phyloP scores from a whole-genome alignment of 495 filamentous ascomycete species.

The Polyplosphaeria fusca region DNA sequence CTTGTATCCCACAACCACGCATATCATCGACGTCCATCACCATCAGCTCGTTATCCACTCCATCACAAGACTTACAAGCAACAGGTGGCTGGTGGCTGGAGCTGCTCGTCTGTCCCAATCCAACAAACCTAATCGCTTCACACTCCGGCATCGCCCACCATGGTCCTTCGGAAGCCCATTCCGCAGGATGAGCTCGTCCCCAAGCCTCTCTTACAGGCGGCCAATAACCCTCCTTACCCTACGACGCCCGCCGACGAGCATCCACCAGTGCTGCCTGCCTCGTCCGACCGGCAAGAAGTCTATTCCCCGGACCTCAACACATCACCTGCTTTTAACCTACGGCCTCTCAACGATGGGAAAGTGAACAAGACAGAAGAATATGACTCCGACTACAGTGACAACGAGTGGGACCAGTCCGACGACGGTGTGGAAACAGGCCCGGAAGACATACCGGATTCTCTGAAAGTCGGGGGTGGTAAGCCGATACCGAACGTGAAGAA shows the following conservation, averaged over 20 bases:
- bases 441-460: conserved; percentile 23
- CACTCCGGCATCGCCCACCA: conserved; percentile 2
- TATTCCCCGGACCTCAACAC: conserved; percentile 18
- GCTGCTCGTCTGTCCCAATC: conserved; percentile 1
- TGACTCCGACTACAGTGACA: conserved; percentile 18
- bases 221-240: conserved; percentile 37
- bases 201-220: conserved; percentile 31
- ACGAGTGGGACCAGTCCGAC: conserved; percentile 32
- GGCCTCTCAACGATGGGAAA: conserved; percentile 14
- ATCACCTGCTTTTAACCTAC: conserved; percentile 21
- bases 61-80: not conserved
- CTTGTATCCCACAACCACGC: no score
- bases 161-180: conserved; percentile 31
- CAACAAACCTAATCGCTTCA: not conserved
- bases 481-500: conserved; percentile 4
- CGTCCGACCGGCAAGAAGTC: conserved; percentile 5
- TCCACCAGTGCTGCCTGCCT: conserved; percentile 13
- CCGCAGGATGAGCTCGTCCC: conserved; percentile 27
- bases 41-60: not conserved
- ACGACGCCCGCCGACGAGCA: conserved; percentile 26
- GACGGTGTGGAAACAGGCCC: conserved; percentile 14
- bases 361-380: conserved; percentile 3
- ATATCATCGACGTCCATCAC: no score
- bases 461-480: conserved; percentile 30
- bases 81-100: conserved; percentile 7